Evolutionary conservation across 2,329 filamentous ascomycete species (phyloP).

Genomic region (Aspergillus arachidicola): DNA sequence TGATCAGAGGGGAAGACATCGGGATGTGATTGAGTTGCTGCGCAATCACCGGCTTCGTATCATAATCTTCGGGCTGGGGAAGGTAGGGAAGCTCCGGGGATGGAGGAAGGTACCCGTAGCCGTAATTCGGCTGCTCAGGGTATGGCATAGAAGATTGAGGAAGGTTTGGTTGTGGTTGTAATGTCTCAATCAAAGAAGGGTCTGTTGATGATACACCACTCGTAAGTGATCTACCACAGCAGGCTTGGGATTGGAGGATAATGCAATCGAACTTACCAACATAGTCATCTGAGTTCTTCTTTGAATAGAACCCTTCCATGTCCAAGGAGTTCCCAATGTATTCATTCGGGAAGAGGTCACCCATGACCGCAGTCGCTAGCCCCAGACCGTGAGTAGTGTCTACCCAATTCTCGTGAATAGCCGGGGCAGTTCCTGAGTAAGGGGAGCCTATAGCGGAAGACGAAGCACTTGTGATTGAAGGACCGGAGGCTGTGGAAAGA

Average conservation of each 20-base stretch:
- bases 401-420: constrained; percentile 63
- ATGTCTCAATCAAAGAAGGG: constrained; percentile 61
- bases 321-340: constrained; percentile 51
- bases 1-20: constrained; percentile 62
- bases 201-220: constrained; percentile 43
- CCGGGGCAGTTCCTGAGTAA: constrained; percentile 62
- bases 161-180: constrained; percentile 34
- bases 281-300: constrained; percentile 45
- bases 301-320: constrained; percentile 44
- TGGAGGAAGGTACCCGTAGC: constrained; percentile 33
- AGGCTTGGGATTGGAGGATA: neutral
- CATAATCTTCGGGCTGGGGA: constrained; percentile 31
- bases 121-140: constrained; percentile 34
- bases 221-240: neutral
- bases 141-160: constrained; percentile 37
- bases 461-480: constrained; percentile 59
- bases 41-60: constrained; percentile 30
- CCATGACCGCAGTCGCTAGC: constrained; percentile 65
- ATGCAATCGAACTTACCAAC: constrained; percentile 31
- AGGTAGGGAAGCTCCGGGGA: constrained; percentile 42
- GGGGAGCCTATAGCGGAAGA: constrained; percentile 71
- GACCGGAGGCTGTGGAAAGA: constrained; percentile 63
- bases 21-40: constrained; percentile 28
- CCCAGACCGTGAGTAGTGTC: constrained; percentile 56
- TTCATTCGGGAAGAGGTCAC: constrained; percentile 60